Base-by-base conservation (phyloP, 2,329 filamentous ascomycete genomes). In the Arachnomyces sp. region DNA sequence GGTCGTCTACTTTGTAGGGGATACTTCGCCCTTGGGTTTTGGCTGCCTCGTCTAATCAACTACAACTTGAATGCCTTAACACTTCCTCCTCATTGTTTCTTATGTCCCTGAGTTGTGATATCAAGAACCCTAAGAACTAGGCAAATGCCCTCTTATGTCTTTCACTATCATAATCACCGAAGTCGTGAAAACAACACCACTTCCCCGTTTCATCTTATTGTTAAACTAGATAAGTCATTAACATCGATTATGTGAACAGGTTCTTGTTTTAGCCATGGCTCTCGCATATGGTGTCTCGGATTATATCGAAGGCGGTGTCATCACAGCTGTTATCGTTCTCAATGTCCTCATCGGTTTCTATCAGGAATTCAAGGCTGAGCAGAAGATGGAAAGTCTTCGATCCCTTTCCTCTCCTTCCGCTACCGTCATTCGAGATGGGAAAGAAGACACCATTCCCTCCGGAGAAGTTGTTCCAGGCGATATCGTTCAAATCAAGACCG, bases 261-360 rank as follows among this genome's bases (percentile, higher is more conserved):
- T 84, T 46, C 77, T 88, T 50, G 71, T 87, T 50, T 77, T 84
- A 54, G 82, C 84, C 52, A 85, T 84, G 77, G 79, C 77, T 45
- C 67, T 74, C 32, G 71, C 70, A 45, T 73, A 71, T 50, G 74
- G 71, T 31, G 72, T 76, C 30, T 60, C 66, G 30, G 73, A 76
- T 52, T 77, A 69, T 46, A 68, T 78, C 40, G 75, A 78, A 61
- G 75, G 73, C 18, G 74, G 70, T 39, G 75, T 78, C 42, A 74
- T 79, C 43, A 71, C 70, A 2, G 74, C 72, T 15, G 73, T 79
- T 50, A 77, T 79, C 42, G 52, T 75, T 6, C 58, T 76, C 37
- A 78, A 78, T 50, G 69, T 77, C 32, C 49, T 70, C 4, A 73
- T 78, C 39, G 75, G 75, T 7, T 78, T 79, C 56, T 70, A 71